Percentiles rank a stretch among this genome's conserved stretches.
These are phyloP conservation scores for Lachancea sp. DNA, from an alignment of 805 yeast species.

Conservation along the genomic window DNA sequence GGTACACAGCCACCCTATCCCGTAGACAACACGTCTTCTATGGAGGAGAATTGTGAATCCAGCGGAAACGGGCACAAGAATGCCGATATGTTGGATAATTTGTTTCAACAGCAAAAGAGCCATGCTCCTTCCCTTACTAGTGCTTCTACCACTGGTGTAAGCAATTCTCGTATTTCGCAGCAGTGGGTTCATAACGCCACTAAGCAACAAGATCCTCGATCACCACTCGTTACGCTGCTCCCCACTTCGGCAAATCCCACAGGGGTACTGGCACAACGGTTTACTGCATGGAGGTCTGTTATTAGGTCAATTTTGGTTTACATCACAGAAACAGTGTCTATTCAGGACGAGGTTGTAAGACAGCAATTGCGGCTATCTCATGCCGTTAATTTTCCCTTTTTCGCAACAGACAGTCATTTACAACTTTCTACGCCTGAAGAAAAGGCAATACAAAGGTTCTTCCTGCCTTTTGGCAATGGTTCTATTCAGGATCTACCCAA, in stretches of 20 bases:
- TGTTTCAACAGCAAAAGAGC: constrained; percentile 12
- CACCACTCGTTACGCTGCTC: constrained; percentile 43
- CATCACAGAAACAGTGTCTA: constrained; percentile 70
- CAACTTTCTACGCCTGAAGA: constrained; percentile 24
- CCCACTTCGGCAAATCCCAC: constrained; percentile 74
- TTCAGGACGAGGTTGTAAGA: constrained; percentile 82
- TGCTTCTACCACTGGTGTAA: constrained; percentile 9
- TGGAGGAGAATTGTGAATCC: not conserved
- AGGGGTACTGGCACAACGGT: constrained; percentile 75
- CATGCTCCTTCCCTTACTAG: constrained; percentile 12
- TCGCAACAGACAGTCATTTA: constrained; percentile 26
- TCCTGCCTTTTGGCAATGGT: constrained; percentile 70
- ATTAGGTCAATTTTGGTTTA: constrained; percentile 70
- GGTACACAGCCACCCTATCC: constrained; percentile 9
- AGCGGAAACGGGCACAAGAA: not conserved
- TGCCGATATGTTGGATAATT: constrained; percentile 8
- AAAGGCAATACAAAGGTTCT: constrained; percentile 39
- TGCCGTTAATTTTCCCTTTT: constrained; percentile 49
- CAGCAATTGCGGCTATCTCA: constrained; percentile 77
- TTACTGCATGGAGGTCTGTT: constrained; percentile 79
- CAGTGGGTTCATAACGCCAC: constrained; percentile 12
- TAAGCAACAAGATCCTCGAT: constrained; percentile 37
- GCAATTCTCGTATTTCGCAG: constrained; percentile 11
- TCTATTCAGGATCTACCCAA: constrained; percentile 81
- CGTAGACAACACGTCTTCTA: constrained; percentile 6